A percentile compares a stretch with the other conserved stretches of the same genome.
Conservation (phyloP, 2,329 filamentous ascomycete genomes). For the Talaromyces sp. region DNA sequence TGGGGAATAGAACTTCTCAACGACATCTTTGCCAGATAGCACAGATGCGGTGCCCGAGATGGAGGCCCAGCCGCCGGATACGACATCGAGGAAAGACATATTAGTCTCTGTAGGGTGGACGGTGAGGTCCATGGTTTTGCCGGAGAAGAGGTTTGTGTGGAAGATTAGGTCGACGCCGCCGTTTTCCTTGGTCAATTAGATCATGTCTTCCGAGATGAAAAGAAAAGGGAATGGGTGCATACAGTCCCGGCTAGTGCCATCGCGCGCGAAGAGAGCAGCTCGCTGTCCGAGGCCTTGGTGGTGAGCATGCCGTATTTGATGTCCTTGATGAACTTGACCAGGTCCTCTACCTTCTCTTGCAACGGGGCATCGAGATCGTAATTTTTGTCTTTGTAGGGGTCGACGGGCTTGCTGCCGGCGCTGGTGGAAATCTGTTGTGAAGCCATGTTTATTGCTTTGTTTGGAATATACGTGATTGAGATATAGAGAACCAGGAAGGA, state of each 20-base stretch:
- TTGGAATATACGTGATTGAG: background rate
- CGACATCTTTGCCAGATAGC: conserved; percentile 63
- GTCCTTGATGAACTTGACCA: conserved; percentile 66
- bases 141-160: conserved; percentile 85
- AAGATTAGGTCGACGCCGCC: conserved; percentile 80
- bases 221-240: conserved; percentile 24
- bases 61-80: conserved; percentile 80
- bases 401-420: conserved; percentile 62
- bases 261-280: conserved; percentile 71
- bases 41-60: conserved; percentile 71
- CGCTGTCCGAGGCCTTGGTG: conserved; percentile 63
- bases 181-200: conserved; percentile 59
- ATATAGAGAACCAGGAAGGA: background rate
- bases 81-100: conserved; percentile 70
- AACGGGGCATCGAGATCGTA: conserved; percentile 63
- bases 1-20: conserved; percentile 73
- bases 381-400: conserved; percentile 79
- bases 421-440: conserved; percentile 52
- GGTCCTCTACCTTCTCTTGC: conserved; percentile 72
- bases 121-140: conserved; percentile 79
- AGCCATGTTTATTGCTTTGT: background rate
- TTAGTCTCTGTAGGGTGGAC: conserved; percentile 70
- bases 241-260: conserved; percentile 83
- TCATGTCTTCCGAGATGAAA: background rate
- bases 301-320: conserved; percentile 90